These are phyloP conservation scores for Chalaropsis thielavioides DNA, from an alignment of 2,329 filamentous ascomycete genomes.

Conservation along the genomic window DNA sequence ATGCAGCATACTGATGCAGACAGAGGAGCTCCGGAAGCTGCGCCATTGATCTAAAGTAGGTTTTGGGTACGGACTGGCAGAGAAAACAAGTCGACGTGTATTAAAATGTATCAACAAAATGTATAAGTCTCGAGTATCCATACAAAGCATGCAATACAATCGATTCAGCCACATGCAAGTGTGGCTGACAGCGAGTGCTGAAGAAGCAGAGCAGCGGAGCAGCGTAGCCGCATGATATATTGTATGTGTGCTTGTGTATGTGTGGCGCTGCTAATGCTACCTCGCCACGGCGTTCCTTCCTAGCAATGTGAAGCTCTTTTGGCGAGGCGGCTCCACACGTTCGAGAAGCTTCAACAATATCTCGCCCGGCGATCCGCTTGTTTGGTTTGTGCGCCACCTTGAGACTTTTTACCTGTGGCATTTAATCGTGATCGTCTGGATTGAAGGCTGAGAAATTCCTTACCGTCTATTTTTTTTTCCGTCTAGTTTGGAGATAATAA, in stretches of 20 bases:
- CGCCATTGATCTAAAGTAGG: not conserved
- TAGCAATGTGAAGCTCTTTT: not conserved
- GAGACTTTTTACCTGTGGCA: no score
- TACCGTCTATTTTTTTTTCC: not conserved
- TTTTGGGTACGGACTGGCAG: not conserved
- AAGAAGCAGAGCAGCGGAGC: no score
- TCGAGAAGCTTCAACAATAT: not conserved
- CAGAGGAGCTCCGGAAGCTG: not conserved
- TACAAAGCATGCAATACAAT: not conserved
- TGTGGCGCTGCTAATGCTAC: not conserved
- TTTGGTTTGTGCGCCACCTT: no score
- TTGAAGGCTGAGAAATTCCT: not conserved
- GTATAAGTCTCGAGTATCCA: not conserved
- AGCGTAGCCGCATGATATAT: no score
- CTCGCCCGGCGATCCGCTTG: no score
- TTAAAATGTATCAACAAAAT: not conserved
- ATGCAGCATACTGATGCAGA: not conserved
- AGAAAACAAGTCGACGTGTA: not conserved
- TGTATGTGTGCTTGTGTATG: not conserved
- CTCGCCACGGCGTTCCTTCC: not conserved
- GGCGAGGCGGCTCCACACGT: not conserved
- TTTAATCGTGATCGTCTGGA: no score
- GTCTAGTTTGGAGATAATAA: not conserved
- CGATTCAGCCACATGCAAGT: no score
- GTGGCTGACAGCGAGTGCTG: no score